Conservation (phyloP, 2,329 filamentous ascomycete species). For the Didymosphaeria variabile region DNA sequence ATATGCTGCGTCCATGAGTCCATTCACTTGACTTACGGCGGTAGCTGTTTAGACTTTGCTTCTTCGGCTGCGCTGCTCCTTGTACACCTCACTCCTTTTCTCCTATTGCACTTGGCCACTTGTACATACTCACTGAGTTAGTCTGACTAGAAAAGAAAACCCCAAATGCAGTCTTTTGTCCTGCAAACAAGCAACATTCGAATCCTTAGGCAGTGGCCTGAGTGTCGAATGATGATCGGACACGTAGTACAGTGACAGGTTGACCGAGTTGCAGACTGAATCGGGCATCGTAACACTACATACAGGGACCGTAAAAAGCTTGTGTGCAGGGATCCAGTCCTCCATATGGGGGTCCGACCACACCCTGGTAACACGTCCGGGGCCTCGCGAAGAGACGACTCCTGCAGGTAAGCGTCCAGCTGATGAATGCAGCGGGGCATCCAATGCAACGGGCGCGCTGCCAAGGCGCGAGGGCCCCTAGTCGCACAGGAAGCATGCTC, state of each 20-base stretch:
- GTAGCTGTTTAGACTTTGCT: background rate
- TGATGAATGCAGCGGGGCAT: constrained; percentile 12
- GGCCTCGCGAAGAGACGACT: background rate
- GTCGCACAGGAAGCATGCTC: background rate
- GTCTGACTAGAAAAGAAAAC: background rate
- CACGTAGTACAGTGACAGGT: background rate
- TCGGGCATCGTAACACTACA: background rate
- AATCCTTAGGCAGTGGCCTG: background rate
- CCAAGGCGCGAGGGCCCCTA: constrained; percentile 15
- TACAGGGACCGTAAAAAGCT: background rate
- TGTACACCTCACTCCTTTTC: constrained; percentile 3
- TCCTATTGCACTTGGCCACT: background rate
- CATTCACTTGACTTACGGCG: background rate
- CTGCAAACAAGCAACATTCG: background rate
- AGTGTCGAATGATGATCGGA: background rate
- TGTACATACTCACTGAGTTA: constrained; percentile 8
- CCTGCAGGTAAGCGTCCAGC: constrained; percentile 10
- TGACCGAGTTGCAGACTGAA: background rate
- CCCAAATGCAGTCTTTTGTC: background rate
- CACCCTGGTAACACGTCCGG: background rate
- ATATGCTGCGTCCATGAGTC: background rate
- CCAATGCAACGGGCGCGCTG: constrained; percentile 1
- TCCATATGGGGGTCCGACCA: background rate
- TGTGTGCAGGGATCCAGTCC: background rate
- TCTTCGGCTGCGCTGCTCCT: constrained; percentile 4